Conservation (phyloP, 768 basidiomycete genomes). For the Podaxis mareebaensis region DNA sequence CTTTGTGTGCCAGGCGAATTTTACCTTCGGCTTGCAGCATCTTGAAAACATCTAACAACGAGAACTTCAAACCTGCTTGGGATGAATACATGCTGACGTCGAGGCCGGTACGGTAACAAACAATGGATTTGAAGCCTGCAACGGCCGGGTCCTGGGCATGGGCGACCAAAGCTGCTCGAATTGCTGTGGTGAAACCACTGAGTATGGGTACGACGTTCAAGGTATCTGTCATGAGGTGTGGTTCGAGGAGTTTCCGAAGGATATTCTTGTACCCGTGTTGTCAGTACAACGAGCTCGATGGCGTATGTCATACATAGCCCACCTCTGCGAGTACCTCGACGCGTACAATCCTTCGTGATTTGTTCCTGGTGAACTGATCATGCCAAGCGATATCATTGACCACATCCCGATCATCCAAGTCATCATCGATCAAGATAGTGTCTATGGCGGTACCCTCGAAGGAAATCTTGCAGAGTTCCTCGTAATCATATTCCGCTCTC, state of each 20-base stretch:
- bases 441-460: conserved; percentile 62
- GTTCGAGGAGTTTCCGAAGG: conserved; percentile 28
- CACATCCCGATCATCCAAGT: conserved; percentile 49
- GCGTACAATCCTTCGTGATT: conserved; percentile 63
- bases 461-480: conserved; percentile 54
- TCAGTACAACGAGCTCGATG: conserved; percentile 11
- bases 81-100: conserved; percentile 40
- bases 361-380: conserved; percentile 52
- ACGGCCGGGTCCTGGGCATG: conserved; percentile 49
- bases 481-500: conserved; percentile 47
- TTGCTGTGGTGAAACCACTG: conserved; percentile 30
- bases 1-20: conserved; percentile 60
- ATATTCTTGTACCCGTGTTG: conserved; percentile 29
- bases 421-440: conserved; percentile 74
- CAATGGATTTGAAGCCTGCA: conserved; percentile 73
- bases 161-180: conserved; percentile 37
- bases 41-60: conserved; percentile 32
- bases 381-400: conserved; percentile 63
- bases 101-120: conserved; percentile 78
- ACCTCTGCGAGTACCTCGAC: conserved; percentile 78
- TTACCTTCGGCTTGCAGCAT: conserved; percentile 35
- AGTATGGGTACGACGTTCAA: conserved; percentile 24
- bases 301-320: conserved; percentile 15
- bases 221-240: conserved; percentile 18
- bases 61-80: conserved; percentile 28